These are phyloP conservation scores for Eutrema salsugineum DNA, from an alignment of 441 rosid species.

Conservation along the genomic window DNA sequence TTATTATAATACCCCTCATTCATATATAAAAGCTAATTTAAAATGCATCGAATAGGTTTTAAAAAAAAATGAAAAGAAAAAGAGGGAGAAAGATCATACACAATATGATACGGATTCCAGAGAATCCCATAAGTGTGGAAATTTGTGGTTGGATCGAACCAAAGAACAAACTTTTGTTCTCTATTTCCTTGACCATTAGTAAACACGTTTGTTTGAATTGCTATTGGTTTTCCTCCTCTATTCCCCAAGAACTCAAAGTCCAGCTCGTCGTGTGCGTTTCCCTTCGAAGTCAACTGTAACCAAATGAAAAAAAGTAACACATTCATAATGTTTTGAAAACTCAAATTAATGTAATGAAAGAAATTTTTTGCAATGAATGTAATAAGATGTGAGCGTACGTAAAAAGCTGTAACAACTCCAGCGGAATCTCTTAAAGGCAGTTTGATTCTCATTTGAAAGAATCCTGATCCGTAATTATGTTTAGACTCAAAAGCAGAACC, in stretches of 20 bases:
- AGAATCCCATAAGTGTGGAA: slow-evolving; percentile 56
- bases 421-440: slow-evolving; percentile 70
- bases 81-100: slow-evolving; percentile 34
- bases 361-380: slow-evolving; percentile 16
- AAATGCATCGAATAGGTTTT: no score
- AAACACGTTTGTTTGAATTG: slow-evolving; percentile 63
- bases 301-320: background rate
- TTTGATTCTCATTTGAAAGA: slow-evolving; percentile 77
- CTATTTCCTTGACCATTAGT: slow-evolving; percentile 49
- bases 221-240: slow-evolving; percentile 48
- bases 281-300: slow-evolving; percentile 41
- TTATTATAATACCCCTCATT: no score
- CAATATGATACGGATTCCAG: slow-evolving; percentile 66
- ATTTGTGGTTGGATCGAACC: slow-evolving; percentile 67
- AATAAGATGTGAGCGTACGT: slow-evolving; percentile 19
- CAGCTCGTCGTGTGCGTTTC: slow-evolving; percentile 51
- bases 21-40: no score
- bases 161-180: slow-evolving; percentile 54
- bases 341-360: slow-evolving; percentile 29
- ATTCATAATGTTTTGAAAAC: background rate
- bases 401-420: slow-evolving; percentile 83
- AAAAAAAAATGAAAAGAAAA: no score
- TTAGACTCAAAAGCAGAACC: slow-evolving; percentile 79
- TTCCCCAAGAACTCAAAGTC: slow-evolving; percentile 82
- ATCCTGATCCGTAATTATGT: slow-evolving; percentile 68